These are phyloP conservation scores for Rhizoclosmatium globosum DNA, from an alignment of 192 early-diverging fungal genomes.

Conservation along the genomic window DNA sequence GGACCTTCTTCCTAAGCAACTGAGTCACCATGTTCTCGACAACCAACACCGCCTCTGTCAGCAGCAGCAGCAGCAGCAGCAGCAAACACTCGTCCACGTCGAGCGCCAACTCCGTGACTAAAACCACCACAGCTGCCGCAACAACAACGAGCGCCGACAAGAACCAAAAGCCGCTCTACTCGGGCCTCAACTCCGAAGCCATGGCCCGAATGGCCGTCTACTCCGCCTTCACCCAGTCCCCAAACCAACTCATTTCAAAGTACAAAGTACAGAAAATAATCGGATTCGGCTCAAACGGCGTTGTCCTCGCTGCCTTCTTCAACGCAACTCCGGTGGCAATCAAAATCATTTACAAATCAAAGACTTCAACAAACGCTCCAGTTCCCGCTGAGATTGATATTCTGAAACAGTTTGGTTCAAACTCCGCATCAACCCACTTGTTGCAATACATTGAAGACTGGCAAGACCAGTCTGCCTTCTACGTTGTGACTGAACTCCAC, in stretches of 20 bases:
- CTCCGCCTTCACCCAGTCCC: background rate
- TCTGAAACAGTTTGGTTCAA: background rate
- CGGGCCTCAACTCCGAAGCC: background rate
- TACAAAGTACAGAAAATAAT: constrained; percentile 3
- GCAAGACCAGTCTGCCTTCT: constrained; percentile 15
- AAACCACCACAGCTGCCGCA: too few species aligned
- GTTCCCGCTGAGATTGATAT: background rate
- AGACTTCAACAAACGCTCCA: background rate
- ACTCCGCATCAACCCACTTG: background rate
- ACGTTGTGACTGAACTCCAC: constrained; percentile 22
- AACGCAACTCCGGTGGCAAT: constrained; percentile 12
- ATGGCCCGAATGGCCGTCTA: constrained; percentile 9
- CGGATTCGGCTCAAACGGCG: constrained; percentile 32
- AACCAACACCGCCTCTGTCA: too few species aligned
- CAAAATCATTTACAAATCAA: constrained; percentile 33
- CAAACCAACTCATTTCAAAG: background rate
- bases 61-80: too few species aligned
- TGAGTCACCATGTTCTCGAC: too few species aligned
- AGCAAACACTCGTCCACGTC: too few species aligned
- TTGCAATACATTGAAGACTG: constrained; percentile 1
- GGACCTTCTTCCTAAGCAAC: too few species aligned
- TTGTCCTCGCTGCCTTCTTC: constrained; percentile 17
- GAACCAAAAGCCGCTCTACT: constrained; percentile 1
- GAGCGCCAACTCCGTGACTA: too few species aligned
- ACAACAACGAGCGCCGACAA: too few species aligned